Evolutionary conservation across 768 basidiomycete species (phyloP).

Genomic region (Boletus patriciae): DNA sequence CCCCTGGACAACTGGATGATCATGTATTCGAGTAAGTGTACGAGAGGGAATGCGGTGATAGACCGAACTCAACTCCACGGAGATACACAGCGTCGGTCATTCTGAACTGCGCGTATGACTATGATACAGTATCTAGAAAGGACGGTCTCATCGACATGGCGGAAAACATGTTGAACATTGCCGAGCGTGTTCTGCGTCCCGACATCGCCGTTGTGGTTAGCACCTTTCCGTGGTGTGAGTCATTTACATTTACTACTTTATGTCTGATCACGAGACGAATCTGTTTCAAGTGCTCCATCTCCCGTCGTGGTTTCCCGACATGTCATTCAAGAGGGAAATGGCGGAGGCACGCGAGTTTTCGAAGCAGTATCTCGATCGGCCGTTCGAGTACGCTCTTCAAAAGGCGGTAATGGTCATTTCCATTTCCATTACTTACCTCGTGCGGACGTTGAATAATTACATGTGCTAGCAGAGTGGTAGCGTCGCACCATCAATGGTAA

Average conservation of each 20-base stretch:
- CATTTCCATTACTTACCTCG: neutral
- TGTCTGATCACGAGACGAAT: neutral
- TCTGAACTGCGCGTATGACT: constrained; percentile 5
- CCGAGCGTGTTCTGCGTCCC: neutral
- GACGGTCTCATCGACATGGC: constrained; percentile 4
- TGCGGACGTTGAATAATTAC: neutral
- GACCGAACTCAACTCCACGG: too few relatives aligned
- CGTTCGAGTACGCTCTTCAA: constrained; percentile 4
- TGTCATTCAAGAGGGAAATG: constrained; percentile 5
- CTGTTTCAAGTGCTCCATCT: neutral
- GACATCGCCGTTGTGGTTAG: neutral
- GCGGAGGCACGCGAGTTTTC: neutral
- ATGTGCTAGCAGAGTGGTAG: neutral
- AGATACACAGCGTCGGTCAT: constrained; percentile 5
- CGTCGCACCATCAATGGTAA: neutral
- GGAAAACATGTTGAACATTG: neutral
- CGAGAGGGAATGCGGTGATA: neutral
- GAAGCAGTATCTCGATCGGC: neutral
- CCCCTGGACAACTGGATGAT: neutral
- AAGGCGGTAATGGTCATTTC: neutral
- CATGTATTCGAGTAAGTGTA: constrained; percentile 10
- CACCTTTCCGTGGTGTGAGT: constrained; percentile 4
- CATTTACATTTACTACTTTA: neutral
- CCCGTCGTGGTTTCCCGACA: constrained; percentile 5
- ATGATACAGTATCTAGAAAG: constrained; percentile 2